phyloP scores from a whole-genome alignment of 768 basidiomycete genomes.

The Pholiota conissans region DNA sequence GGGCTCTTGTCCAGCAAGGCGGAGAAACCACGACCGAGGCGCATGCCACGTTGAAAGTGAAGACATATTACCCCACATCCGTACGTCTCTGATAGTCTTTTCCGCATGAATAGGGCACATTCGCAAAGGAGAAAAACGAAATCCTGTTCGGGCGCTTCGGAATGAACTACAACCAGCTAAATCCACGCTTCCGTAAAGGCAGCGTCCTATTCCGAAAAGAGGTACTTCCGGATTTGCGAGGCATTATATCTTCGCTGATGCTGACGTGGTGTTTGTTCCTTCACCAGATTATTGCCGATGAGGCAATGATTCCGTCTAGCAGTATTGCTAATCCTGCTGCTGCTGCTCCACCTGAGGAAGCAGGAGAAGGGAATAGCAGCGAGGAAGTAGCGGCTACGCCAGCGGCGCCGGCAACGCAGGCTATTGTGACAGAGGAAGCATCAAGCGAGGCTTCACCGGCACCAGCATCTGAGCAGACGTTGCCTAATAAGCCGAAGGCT shows the following conservation, averaged over 20 bases:
- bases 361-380: neutral
- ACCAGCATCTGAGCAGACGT: conserved; percentile 1
- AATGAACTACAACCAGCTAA: conserved; percentile 85
- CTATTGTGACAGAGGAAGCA: neutral
- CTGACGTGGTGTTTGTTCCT: neutral
- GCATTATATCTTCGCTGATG: neutral
- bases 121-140: conserved; percentile 90
- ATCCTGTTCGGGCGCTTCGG: conserved; percentile 79
- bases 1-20: conserved; percentile 89
- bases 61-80: conserved; percentile 10
- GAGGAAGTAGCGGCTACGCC: neutral
- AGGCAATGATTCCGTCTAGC: neutral
- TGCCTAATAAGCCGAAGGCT: conserved; percentile 15
- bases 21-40: conserved; percentile 78
- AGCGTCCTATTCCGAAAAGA: conserved; percentile 75
- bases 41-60: conserved; percentile 74
- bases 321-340: too few species aligned
- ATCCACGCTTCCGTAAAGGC: conserved; percentile 79
- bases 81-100: neutral
- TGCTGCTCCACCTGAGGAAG: neutral
- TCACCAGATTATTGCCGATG: neutral
- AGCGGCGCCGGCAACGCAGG: neutral
- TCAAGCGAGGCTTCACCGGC: conserved; percentile 7
- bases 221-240: conserved; percentile 2
- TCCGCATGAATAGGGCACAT: conserved; percentile 65